Evolutionary conservation across 306 rosid genomes (phyloP).

Genomic region (Calophaca sinica): DNA sequence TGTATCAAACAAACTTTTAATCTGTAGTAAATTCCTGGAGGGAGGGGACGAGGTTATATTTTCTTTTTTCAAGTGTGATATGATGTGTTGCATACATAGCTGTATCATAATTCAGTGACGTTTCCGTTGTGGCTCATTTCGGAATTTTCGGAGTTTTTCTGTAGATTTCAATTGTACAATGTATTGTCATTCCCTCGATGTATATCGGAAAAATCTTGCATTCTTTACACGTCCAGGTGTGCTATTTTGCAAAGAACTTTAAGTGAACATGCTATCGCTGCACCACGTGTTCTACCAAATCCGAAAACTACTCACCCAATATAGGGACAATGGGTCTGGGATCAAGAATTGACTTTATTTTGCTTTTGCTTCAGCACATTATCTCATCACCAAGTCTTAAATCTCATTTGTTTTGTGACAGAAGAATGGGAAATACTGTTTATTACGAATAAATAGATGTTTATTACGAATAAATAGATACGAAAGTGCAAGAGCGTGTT

Average conservation of each 20-base stretch:
- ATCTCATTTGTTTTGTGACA: background rate
- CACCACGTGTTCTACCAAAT: too few relatives aligned
- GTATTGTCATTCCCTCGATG: background rate
- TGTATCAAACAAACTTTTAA: too few relatives aligned
- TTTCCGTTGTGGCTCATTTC: background rate
- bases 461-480: too few relatives aligned
- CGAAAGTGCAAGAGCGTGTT: too few relatives aligned
- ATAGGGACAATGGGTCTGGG: background rate
- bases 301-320: background rate
- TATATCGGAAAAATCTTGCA: constrained; percentile 5
- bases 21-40: constrained; percentile 31
- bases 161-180: constrained; percentile 3
- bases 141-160: constrained; percentile 9
- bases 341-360: background rate
- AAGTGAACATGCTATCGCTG: background rate
- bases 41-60: background rate
- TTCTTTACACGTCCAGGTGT: background rate
- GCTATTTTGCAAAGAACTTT: background rate
- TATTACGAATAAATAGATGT: too few relatives aligned
- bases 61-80: background rate
- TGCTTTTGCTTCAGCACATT: background rate
- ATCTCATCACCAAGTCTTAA: background rate
- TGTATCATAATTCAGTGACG: constrained; percentile 19
- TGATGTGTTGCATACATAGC: background rate
- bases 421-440: too few relatives aligned